A percentile compares a stretch with the other conserved stretches of the same genome.
phyloP scores from a whole-genome alignment of 306 rosid genomes.

The Lagenaria siceraria region DNA sequence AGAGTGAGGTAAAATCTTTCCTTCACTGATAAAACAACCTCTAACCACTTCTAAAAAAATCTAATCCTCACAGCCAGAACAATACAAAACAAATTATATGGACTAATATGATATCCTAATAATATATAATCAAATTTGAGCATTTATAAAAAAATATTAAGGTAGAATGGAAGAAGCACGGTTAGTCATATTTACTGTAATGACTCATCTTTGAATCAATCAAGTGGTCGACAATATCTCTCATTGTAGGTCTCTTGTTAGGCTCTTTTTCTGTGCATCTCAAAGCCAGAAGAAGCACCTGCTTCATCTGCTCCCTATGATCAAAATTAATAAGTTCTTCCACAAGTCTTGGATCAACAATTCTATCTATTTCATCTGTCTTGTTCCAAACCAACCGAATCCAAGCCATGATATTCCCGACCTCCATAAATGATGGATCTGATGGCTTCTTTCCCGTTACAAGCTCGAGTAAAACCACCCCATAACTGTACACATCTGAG shows the following conservation, averaged over 20 bases:
- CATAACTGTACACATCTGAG: conserved; percentile 64
- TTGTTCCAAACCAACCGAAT: conserved; percentile 31
- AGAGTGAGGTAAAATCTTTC: too few relatives aligned
- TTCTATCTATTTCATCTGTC: conserved; percentile 26
- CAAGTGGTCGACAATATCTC: conserved; percentile 34
- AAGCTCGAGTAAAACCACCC: conserved; percentile 69
- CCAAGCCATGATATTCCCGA: conserved; percentile 34
- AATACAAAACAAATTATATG: too few relatives aligned
- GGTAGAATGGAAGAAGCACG: too few relatives aligned
- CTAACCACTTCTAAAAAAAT: too few relatives aligned
- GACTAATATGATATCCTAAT: too few relatives aligned
- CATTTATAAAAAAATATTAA: too few relatives aligned
- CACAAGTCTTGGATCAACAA: conserved; percentile 43
- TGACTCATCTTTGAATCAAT: not conserved
- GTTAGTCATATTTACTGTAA: too few relatives aligned
- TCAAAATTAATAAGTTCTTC: conserved; percentile 19
- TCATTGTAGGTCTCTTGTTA: conserved; percentile 47
- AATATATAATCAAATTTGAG: too few relatives aligned
- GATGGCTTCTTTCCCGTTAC: conserved; percentile 52
- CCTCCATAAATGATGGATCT: conserved; percentile 32
- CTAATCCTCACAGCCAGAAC: too few relatives aligned
- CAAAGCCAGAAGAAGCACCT: conserved; percentile 41
- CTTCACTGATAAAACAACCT: too few relatives aligned
- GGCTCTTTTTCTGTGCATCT: conserved; percentile 52
- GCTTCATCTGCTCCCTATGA: conserved; percentile 25